Evolutionary conservation across 176 grass and related monocot genomes (phyloP), one percentile per base, ranked within the genome.

Genomic region (Puccinellia tenuiflora): DNA sequence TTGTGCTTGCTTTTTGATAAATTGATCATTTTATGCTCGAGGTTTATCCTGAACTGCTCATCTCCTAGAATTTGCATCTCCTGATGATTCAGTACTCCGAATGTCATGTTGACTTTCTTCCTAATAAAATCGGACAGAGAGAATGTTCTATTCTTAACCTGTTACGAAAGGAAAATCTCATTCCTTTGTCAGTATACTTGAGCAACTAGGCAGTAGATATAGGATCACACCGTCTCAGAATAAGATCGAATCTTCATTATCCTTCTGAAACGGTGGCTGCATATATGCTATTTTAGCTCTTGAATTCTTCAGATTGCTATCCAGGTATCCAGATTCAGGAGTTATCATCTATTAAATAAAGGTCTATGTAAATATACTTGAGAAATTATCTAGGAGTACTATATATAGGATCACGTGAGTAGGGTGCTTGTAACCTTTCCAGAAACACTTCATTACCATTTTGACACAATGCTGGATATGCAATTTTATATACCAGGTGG

Each of bases 401-500:
- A n/a, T n/a, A n/a, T n/a, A n/a, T n/a, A n/a, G n/a, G n/a, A n/a
- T n/a, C n/a, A n/a, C n/a, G n/a, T n/a, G n/a, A n/a, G n/a, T n/a
- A n/a, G n/a, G n/a, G n/a, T n/a, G n/a, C n/a, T n/a, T n/a, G n/a
- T n/a, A n/a, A n/a, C n/a, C n/a, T n/a, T n/a, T n/a, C n/a, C n/a
- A n/a, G n/a, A n/a, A n/a, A n/a, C n/a, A n/a, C n/a, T n/a, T n/a
- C n/a, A n/a, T n/a, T n/a, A n/a, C n/a, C n/a, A n/a, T n/a, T n/a
- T n/a, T n/a, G n/a, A n/a, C n/a, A n/a, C n/a, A n/a, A n/a, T n/a
- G n/a, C n/a, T n/a, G n/a, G n/a, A n/a, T n/a, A n/a, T n/a, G n/a
- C n/a, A n/a, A n/a, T n/a, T 79, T 68, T 50, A 40, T 83, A 70
- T 73, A 55, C 22, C 83, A 77, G 52, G 65, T 65, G 63, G n/a